Evolutionary conservation across 805 yeast genomes (phyloP).

Genomic region (Alloascoidea africana): DNA sequence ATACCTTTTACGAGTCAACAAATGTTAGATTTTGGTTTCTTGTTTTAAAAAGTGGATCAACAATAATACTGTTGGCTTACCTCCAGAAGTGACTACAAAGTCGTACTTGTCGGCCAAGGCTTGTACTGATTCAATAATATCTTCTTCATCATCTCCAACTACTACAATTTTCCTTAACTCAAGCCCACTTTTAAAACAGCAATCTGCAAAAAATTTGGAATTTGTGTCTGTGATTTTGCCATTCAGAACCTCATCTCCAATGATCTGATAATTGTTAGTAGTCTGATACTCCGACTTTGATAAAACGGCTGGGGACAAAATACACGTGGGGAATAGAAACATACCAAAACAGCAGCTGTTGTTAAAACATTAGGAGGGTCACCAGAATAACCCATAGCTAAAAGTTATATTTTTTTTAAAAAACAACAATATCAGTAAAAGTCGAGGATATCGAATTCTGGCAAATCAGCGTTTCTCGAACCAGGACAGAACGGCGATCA

Average conservation of each 20-base stretch:
- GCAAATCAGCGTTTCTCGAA: no score
- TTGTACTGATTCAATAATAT: slow-evolving; percentile 38
- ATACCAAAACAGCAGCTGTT: background rate
- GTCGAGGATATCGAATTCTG: no score
- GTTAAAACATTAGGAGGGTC: background rate
- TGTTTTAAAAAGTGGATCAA: no score
- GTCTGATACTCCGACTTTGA: background rate
- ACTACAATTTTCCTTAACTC: slow-evolving; percentile 52
- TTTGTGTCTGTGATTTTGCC: slow-evolving; percentile 77
- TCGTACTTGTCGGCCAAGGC: slow-evolving; percentile 38
- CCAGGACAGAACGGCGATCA: no score
- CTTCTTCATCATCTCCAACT: slow-evolving; percentile 62
- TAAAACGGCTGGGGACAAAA: background rate
- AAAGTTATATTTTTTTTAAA: background rate
- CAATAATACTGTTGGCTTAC: no score
- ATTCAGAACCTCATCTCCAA: slow-evolving; percentile 81
- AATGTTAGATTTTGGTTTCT: background rate
- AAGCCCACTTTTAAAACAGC: slow-evolving; percentile 53
- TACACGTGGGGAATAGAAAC: no score
- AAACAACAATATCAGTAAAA: no score
- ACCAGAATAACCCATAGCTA: background rate
- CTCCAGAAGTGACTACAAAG: slow-evolving; percentile 56
- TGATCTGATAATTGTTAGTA: slow-evolving; percentile 36
- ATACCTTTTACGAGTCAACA: slow-evolving; percentile 23
- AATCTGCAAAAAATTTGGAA: slow-evolving; percentile 54